Conservation (phyloP, 495 filamentous ascomycete genomes). For the Penicillium tannophilum region DNA sequence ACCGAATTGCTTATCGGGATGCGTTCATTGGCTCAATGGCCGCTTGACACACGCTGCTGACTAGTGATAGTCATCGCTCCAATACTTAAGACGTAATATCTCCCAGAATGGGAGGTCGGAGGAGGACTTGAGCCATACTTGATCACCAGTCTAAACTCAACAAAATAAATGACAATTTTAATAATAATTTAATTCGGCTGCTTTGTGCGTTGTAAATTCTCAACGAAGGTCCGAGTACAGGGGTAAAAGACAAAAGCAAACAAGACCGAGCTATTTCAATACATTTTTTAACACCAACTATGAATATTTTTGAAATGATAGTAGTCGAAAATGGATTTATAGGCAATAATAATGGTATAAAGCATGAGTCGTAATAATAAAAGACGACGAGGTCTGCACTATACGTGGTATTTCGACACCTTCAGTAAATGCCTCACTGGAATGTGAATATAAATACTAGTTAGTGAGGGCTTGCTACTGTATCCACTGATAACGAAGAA, state of each 20-base stretch:
- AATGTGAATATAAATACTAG: constrained; percentile 8
- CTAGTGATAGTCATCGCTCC: constrained; percentile 18
- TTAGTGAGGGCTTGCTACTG: background rate
- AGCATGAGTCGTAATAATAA: too few species aligned
- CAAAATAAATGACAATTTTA: background rate
- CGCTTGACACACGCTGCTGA: constrained; percentile 45
- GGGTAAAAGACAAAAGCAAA: background rate
- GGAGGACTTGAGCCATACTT: background rate
- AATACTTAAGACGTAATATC: constrained; percentile 11
- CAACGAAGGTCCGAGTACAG: background rate
- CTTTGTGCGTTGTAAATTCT: background rate
- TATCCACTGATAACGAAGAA: constrained; percentile 13
- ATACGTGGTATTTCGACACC: constrained; percentile 8
- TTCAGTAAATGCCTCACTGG: constrained; percentile 24
- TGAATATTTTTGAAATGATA: too few species aligned
- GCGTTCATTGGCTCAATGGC: constrained; percentile 28
- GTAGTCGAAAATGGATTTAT: too few species aligned
- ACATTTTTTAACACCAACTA: too few species aligned
- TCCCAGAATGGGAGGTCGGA: background rate
- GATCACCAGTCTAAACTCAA: background rate
- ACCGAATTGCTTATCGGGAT: constrained; percentile 34
- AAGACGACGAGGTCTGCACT: too few species aligned
- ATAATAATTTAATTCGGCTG: background rate
- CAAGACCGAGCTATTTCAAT: background rate
- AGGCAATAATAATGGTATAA: too few species aligned